Evolutionary conservation across 2,329 filamentous ascomycete genomes (phyloP).

Genomic region (Fusarium sp.): DNA sequence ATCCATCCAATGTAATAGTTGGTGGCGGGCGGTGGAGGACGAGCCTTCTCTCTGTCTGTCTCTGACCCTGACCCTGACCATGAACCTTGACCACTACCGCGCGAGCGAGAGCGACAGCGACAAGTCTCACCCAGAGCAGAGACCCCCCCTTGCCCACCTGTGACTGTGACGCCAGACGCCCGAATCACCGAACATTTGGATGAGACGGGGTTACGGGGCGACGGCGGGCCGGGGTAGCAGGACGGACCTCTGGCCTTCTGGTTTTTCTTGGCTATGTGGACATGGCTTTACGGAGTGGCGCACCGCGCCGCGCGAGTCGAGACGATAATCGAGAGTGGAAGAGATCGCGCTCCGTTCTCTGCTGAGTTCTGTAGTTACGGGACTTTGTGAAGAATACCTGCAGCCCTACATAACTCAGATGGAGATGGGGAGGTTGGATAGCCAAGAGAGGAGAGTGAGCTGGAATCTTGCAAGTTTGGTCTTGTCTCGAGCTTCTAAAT

Average conservation of each 20-base stretch:
- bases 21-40: conserved; percentile 38
- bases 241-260: neutral
- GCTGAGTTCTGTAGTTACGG: neutral
- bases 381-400: conserved; percentile 13
- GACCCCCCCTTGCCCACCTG: conserved; percentile 32
- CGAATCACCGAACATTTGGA: conserved; percentile 41
- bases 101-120: neutral
- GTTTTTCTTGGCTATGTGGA: neutral
- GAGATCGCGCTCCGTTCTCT: neutral
- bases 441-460: neutral
- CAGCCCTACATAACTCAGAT: conserved; percentile 15
- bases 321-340: conserved; percentile 7
- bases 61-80: conserved; percentile 4
- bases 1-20: conserved; percentile 12
- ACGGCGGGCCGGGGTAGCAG: conserved; percentile 21
- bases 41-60: conserved; percentile 10
- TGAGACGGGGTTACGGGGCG: conserved; percentile 32
- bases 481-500: conserved; percentile 19
- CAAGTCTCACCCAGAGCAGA: conserved; percentile 19
- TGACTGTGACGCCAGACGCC: conserved; percentile 42
- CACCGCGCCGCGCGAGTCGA: conserved; percentile 12
- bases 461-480: conserved; percentile 21
- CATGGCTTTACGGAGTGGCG: conserved; percentile 25
- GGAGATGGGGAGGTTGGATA: conserved; percentile 3
- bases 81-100: neutral